Conservation (phyloP, 306 rosid species). For the Begonia masoniana region DNA sequence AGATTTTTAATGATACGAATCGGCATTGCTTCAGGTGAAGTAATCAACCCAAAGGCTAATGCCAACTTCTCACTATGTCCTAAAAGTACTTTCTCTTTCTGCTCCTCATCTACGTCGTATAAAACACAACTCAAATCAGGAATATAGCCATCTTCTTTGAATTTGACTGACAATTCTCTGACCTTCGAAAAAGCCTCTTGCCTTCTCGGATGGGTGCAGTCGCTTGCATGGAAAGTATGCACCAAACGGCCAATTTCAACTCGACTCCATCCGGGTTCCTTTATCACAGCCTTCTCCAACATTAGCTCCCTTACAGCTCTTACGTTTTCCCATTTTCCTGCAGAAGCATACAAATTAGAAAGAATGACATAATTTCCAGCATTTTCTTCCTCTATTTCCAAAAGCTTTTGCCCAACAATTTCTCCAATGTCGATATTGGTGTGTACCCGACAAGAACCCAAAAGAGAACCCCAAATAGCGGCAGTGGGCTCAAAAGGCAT, state of each 20-base stretch:
- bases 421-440: constrained; percentile 51
- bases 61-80: constrained; percentile 84
- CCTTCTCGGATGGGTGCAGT: constrained; percentile 74
- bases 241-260: constrained; percentile 65
- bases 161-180: constrained; percentile 35
- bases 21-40: constrained; percentile 31
- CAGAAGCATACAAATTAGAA: constrained; percentile 73
- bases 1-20: constrained; percentile 73
- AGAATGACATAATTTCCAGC: constrained; percentile 82
- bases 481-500: constrained; percentile 65
- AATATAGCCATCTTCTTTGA: constrained; percentile 66
- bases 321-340: constrained; percentile 84
- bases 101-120: constrained; percentile 81
- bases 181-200: constrained; percentile 57
- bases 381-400: constrained; percentile 70
- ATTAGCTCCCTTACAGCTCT: constrained; percentile 51
- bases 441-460: constrained; percentile 80
- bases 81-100: constrained; percentile 71
- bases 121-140: constrained; percentile 75
- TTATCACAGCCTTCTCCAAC: constrained; percentile 44
- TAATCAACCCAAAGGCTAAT: constrained; percentile 60
- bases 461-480: constrained; percentile 76
- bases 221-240: constrained; percentile 72
- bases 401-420: constrained; percentile 46
- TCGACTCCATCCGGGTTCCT: constrained; percentile 85